phyloP scores from a whole-genome alignment of 495 filamentous ascomycete species.

The Penicillium steckii region DNA sequence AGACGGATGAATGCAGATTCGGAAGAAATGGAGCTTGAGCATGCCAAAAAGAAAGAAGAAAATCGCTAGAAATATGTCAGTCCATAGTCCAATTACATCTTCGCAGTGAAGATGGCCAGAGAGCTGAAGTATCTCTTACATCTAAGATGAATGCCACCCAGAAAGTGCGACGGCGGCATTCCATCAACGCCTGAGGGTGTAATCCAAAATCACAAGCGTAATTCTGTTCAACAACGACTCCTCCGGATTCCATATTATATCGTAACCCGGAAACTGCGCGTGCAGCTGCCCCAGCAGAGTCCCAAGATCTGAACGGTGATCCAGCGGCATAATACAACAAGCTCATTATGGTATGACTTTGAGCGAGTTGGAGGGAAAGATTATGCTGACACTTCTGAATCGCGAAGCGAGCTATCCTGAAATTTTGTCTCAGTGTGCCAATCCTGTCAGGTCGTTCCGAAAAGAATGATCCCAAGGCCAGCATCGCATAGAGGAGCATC shows the following conservation, averaged over 20 bases:
- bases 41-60: conserved; percentile 53
- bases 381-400: conserved; percentile 48
- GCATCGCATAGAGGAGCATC: conserved; percentile 68
- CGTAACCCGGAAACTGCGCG: conserved; percentile 56
- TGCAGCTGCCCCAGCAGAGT: conserved; percentile 58
- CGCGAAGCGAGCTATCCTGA: conserved; percentile 58
- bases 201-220: conserved; percentile 55
- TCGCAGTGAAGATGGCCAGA: not conserved
- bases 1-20: conserved; percentile 63
- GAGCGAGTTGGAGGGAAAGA: conserved; percentile 59
- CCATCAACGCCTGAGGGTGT: conserved; percentile 55
- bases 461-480: conserved; percentile 58
- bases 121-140: conserved; percentile 46
- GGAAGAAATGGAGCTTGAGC: conserved; percentile 36
- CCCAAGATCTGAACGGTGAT: conserved; percentile 53
- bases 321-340: conserved; percentile 63
- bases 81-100: not conserved
- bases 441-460: conserved; percentile 51
- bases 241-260: conserved; percentile 60
- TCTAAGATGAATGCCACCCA: conserved; percentile 66
- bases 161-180: conserved; percentile 66
- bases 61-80: conserved; percentile 42
- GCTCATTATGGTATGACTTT: conserved; percentile 60
- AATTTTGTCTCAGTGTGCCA: conserved; percentile 47
- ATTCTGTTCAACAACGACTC: conserved; percentile 43